Base-by-base conservation (phyloP, 805 yeast genomes). In the Suhomyces prunicola region DNA sequence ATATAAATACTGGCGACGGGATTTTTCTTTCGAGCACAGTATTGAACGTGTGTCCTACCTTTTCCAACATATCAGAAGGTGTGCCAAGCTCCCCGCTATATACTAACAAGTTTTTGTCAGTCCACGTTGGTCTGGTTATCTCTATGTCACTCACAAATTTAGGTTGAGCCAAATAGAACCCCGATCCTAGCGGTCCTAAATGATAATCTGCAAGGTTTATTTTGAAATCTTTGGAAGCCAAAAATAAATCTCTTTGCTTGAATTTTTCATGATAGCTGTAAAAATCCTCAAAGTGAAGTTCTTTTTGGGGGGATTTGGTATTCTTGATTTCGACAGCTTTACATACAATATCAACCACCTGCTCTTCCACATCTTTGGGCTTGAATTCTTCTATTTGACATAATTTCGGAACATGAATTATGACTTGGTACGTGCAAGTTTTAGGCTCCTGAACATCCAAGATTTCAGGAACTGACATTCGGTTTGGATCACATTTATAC, bases 361-460 rank as follows among this genome's bases (percentile, higher is more conserved):
- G 58, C 26, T 66, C 70, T 23, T 64, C 65, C 9, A 56, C 48
- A 13, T 58, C 51, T 23, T 52, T 61, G 5, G 72, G 70, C 40
- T 53, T 48, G 49, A 75, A 72, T 46, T 72, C 75, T 58, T 71
- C 63, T 61, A 63, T 45, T 50, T 53, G 53, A 57, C 90, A 86
- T 23, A 86, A 67, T 6, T 67, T 62, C 0, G 85, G 84, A 0
- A 84, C 73, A 46, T 74, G 74, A 3, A 86, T 67, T 26, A 71
- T 70, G 66, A 83, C 74, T 57, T 74, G 74, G 61, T 86, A 86
- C 45, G 77, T 78, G 63, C 91, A 86, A 0, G 86, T 81, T 51
- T 73, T 76, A 31, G 74, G 67, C 64, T 86, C 91, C 47, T 68
- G 68, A 3, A 83, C 73, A 61, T 77, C 77, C 8, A 69, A 51